Evolutionary conservation across 805 yeast genomes (phyloP).

Genomic region (Starmerella floris): DNA sequence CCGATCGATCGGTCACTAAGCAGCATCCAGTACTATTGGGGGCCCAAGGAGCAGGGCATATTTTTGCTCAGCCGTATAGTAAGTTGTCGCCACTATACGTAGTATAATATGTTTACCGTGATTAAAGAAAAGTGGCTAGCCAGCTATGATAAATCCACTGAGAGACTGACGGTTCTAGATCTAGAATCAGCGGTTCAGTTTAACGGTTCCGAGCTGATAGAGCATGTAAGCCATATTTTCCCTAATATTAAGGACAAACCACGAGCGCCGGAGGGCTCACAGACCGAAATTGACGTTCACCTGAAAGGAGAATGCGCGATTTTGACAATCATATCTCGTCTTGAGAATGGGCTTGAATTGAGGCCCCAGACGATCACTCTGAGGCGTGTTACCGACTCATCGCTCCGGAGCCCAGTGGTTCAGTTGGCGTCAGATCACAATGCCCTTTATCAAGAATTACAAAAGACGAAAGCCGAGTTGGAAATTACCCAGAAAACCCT

Average conservation of each 20-base stretch:
- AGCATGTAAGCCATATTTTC: too few species aligned
- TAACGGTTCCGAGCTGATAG: too few species aligned
- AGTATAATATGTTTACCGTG: not conserved
- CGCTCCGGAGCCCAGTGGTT: not conserved
- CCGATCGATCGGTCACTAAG: too few species aligned
- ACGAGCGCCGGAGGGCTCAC: too few species aligned
- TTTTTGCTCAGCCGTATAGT: too few species aligned
- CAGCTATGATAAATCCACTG: not conserved
- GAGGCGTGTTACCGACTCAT: not conserved
- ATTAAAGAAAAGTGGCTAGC: not conserved
- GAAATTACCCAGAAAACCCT: not conserved
- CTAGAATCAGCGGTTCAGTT: too few species aligned
- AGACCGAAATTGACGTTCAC: not conserved
- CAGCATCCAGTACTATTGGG: too few species aligned
- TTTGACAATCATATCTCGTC: not conserved
- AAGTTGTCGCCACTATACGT: too few species aligned
- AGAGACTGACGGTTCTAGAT: not conserved
- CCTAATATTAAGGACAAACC: too few species aligned
- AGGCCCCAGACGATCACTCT: constrained; percentile 2
- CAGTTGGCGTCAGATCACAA: not conserved
- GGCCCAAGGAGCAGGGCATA: too few species aligned
- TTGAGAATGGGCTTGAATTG: constrained; percentile 12
- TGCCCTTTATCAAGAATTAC: not conserved
- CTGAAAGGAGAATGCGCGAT: not conserved
- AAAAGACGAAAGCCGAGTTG: not conserved